Evolutionary conservation across 2,329 filamentous ascomycete genomes (phyloP).

Genomic region (Monosporascus sp.): DNA sequence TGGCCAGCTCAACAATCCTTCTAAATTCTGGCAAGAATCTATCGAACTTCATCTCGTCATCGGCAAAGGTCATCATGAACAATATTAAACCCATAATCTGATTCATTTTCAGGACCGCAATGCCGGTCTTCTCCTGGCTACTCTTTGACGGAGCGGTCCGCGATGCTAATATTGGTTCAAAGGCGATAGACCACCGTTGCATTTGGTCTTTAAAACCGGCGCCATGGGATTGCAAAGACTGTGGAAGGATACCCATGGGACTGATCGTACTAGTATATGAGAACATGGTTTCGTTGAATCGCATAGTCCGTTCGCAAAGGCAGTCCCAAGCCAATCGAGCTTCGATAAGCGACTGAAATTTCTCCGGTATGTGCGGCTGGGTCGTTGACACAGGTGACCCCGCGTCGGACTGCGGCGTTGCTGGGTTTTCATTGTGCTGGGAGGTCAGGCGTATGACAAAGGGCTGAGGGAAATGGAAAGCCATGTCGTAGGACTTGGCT

Average conservation of each 20-base stretch:
- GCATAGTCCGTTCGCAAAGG: conserved; percentile 51
- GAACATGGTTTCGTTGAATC: conserved; percentile 54
- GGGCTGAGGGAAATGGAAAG: conserved; percentile 60
- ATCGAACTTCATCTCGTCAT: conserved; percentile 56
- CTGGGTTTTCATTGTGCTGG: conserved; percentile 26
- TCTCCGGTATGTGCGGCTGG: conserved; percentile 35
- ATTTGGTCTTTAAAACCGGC: conserved; percentile 45
- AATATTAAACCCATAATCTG: conserved; percentile 54
- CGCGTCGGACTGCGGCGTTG: conserved; percentile 39
- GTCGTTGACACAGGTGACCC: conserved; percentile 36
- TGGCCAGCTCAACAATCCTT: conserved; percentile 51
- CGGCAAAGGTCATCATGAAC: conserved; percentile 56
- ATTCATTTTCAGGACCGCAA: conserved; percentile 58
- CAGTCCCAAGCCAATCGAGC: conserved; percentile 53
- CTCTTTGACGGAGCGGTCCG: conserved; percentile 44
- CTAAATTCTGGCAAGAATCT: conserved; percentile 47
- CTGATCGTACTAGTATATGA: conserved; percentile 41
- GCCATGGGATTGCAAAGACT: conserved; percentile 43
- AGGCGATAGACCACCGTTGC: conserved; percentile 51
- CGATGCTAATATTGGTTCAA: conserved; percentile 48
- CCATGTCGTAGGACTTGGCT: conserved; percentile 65
- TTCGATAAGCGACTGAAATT: conserved; percentile 47
- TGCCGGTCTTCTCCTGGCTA: conserved; percentile 54
- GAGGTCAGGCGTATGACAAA: conserved; percentile 52
- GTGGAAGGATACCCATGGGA: conserved; percentile 49